phyloP scores from a whole-genome alignment of 371 early-diverging fungal species.

The Conidiobolus incongruus region DNA sequence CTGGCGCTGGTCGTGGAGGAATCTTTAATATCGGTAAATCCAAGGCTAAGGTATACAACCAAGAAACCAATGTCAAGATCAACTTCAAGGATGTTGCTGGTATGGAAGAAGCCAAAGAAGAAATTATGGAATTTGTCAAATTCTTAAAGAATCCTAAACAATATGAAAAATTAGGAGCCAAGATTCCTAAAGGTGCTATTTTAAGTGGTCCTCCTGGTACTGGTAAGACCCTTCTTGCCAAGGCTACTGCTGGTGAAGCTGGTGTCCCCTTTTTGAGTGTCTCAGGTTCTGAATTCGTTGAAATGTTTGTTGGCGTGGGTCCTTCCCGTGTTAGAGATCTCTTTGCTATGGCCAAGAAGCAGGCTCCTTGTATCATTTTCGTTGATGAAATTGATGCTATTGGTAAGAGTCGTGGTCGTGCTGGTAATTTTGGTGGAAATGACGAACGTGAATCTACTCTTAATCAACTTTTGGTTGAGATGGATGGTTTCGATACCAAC shows the following conservation, averaged over 20 bases:
- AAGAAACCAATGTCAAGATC: slow-evolving; percentile 84
- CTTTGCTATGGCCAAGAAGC: slow-evolving; percentile 91
- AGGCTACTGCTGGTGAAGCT: slow-evolving; percentile 98
- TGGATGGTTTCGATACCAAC: slow-evolving; percentile 92
- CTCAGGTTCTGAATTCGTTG: slow-evolving; percentile 97
- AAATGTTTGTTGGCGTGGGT: slow-evolving; percentile 99
- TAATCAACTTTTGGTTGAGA: slow-evolving; percentile 95
- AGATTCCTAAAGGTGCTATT: slow-evolving; percentile 99
- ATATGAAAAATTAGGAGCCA: slow-evolving; percentile 97
- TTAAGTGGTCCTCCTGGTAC: slow-evolving; percentile 97
- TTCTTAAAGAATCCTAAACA: slow-evolving; percentile 93
- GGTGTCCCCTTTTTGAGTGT: slow-evolving; percentile 94
- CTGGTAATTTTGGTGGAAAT: slow-evolving; percentile 81
- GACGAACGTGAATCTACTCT: slow-evolving; percentile 96
- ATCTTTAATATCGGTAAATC: slow-evolving; percentile 94
- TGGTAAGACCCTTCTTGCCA: too few species aligned
- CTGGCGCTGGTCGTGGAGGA: slow-evolving; percentile 43
- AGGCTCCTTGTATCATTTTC: slow-evolving; percentile 96
- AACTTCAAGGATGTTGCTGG: slow-evolving; percentile 99
- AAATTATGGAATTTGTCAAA: slow-evolving; percentile 99
- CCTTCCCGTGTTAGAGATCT: slow-evolving; percentile 94
- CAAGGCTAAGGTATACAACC: slow-evolving; percentile 87
- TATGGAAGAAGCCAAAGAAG: slow-evolving; percentile 98
- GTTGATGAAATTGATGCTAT: slow-evolving; percentile 99
- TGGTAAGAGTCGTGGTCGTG: slow-evolving; percentile 90